Percentiles rank a stretch among this genome's conserved stretches.
These are phyloP conservation scores for Holtermanniella nyarrowii DNA, from an alignment of 768 basidiomycete genomes.

Conservation along the genomic window DNA sequence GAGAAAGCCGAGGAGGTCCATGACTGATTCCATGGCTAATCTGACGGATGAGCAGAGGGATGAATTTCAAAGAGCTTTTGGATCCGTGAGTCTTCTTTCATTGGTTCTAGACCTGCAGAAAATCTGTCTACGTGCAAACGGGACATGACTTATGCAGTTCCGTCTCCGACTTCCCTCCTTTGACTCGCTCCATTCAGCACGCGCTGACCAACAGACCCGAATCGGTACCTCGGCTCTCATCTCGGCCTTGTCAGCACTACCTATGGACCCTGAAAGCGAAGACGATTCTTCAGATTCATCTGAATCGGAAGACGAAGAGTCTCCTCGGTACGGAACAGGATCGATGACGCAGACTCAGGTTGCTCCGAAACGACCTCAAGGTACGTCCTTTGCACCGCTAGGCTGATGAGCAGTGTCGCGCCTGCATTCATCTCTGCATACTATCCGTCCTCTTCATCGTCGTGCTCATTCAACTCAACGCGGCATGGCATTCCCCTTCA, in stretches of 20 bases:
- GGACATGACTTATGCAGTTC: not conserved
- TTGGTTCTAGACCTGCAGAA: not conserved
- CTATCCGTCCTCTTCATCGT: conserved; percentile 23
- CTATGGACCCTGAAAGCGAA: conserved; percentile 23
- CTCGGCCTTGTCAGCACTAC: conserved; percentile 30
- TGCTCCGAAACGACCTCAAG: not conserved
- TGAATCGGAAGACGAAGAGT: conserved; percentile 15
- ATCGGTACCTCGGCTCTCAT: conserved; percentile 36
- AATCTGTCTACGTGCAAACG: not conserved
- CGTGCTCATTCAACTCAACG: conserved; percentile 1
- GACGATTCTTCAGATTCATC: conserved; percentile 3
- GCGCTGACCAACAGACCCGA: conserved; percentile 16
- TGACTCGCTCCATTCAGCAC: not conserved
- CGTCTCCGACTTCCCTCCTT: not conserved
- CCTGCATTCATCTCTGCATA: conserved; percentile 27
- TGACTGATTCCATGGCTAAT: not conserved
- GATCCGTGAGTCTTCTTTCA: not conserved
- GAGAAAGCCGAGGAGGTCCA: not conserved
- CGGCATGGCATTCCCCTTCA: conserved; percentile 29
- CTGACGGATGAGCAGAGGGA: not conserved
- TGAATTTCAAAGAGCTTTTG: not conserved
- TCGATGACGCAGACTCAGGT: conserved; percentile 1
- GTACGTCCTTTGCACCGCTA: not conserved
- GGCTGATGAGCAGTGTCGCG: conserved; percentile 14
- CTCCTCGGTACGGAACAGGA: not conserved